phyloP scores from a whole-genome alignment of 2,329 filamentous ascomycete species.

The Cladosporium sp. region DNA sequence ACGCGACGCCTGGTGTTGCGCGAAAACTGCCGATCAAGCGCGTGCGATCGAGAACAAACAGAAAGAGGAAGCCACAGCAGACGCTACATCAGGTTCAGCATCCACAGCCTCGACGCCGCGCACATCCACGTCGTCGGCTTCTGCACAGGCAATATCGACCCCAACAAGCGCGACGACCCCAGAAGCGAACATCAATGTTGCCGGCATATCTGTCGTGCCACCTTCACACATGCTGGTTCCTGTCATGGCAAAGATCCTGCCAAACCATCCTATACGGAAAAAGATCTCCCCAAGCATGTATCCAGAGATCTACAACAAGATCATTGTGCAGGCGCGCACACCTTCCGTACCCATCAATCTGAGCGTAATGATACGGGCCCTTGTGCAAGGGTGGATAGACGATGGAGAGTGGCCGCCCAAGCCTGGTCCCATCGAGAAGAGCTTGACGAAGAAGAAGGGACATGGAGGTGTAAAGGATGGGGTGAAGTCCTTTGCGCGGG shows the following conservation, averaged over 20 bases:
- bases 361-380: constrained; percentile 70
- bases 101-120: constrained; percentile 18
- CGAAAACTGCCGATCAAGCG: constrained; percentile 49
- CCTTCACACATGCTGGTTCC: constrained; percentile 54
- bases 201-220: constrained; percentile 1
- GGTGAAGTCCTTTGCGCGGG: constrained; percentile 42
- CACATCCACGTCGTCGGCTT: constrained; percentile 37
- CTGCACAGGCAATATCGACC: constrained; percentile 3
- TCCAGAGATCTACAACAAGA: constrained; percentile 81
- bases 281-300: constrained; percentile 73
- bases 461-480: constrained; percentile 34
- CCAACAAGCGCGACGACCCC: constrained; percentile 19
- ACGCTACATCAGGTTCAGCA: background rate
- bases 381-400: constrained; percentile 87
- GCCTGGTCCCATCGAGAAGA: constrained; percentile 45
- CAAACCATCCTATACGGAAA: constrained; percentile 71
- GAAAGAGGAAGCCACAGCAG: background rate
- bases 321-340: constrained; percentile 73
- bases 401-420: constrained; percentile 89
- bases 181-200: constrained; percentile 5
- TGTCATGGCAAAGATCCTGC: constrained; percentile 67
- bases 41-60: background rate
- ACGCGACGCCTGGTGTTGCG: constrained; percentile 82
- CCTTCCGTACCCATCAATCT: constrained; percentile 88
- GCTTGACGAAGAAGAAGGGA: constrained; percentile 34